A percentile compares a stretch with the other conserved stretches of the same genome.
phyloP scores from a whole-genome alignment of 306 rosid species.

The Lathyrus aphaca region DNA sequence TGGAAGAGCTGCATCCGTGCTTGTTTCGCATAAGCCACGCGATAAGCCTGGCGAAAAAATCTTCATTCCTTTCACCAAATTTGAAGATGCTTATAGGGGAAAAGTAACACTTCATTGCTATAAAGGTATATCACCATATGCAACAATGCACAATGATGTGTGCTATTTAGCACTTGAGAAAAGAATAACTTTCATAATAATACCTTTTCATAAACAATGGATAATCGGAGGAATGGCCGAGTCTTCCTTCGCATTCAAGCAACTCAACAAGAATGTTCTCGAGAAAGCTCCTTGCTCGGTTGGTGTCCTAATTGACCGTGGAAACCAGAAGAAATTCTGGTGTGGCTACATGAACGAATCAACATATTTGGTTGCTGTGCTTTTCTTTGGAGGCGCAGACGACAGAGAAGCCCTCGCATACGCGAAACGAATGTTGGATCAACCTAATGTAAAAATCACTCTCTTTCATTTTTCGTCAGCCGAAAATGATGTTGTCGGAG shows the following conservation, averaged over 20 bases:
- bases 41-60: constrained; percentile 45
- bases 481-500: constrained; percentile 46
- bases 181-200: constrained; percentile 58
- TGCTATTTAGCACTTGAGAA: constrained; percentile 72
- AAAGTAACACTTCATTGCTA: constrained; percentile 48
- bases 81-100: constrained; percentile 38
- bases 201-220: constrained; percentile 65
- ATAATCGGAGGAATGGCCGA: constrained; percentile 41
- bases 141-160: constrained; percentile 81
- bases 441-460: constrained; percentile 49
- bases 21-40: constrained; percentile 47
- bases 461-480: constrained; percentile 50
- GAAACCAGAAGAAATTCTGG: constrained; percentile 44
- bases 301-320: constrained; percentile 68
- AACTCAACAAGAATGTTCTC: constrained; percentile 60
- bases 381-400: constrained; percentile 77
- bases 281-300: constrained; percentile 87
- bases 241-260: constrained; percentile 46
- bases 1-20: constrained; percentile 57
- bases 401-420: constrained; percentile 69
- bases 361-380: constrained; percentile 47
- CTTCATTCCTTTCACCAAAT: constrained; percentile 53
- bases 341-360: constrained; percentile 25
- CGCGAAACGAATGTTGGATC: constrained; percentile 58
- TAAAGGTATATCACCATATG: constrained; percentile 65